These are phyloP conservation scores for Vitis rotundifolia DNA, from an alignment of 164 flowering plant species.

Conservation along the genomic window DNA sequence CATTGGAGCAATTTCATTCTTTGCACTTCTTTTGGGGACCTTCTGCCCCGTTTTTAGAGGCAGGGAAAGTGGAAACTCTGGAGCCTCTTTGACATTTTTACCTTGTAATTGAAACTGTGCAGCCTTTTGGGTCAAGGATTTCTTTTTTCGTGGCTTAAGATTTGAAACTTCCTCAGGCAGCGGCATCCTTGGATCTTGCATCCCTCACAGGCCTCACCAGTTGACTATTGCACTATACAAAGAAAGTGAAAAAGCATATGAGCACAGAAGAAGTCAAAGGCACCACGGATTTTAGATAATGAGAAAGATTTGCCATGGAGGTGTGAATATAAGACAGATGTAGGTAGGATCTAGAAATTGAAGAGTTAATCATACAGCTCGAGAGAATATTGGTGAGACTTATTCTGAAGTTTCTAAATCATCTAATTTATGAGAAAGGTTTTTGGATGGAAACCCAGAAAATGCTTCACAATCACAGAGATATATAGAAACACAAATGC, in stretches of 20 bases:
- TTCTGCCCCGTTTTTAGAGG: slow-evolving; percentile 35
- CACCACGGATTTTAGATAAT: too few species aligned
- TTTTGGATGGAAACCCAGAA: too few species aligned
- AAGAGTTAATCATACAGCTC: too few species aligned
- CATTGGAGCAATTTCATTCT: slow-evolving; percentile 36
- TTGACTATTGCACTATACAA: background rate
- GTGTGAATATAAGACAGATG: too few species aligned
- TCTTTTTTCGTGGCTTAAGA: slow-evolving; percentile 50
- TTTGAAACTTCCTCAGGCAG: slow-evolving; percentile 27
- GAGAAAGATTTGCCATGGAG: too few species aligned
- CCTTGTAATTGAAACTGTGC: slow-evolving; percentile 32
- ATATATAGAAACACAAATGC: too few species aligned
- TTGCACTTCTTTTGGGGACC: slow-evolving; percentile 40
- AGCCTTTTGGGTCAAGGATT: slow-evolving; percentile 20
- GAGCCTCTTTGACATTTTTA: slow-evolving; percentile 27
- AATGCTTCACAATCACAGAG: too few species aligned
- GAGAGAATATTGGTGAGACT: too few species aligned
- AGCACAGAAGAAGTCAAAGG: background rate
- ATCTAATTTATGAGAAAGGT: too few species aligned
- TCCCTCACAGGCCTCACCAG: slow-evolving; percentile 9
- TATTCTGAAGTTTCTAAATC: too few species aligned
- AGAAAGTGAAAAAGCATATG: background rate
- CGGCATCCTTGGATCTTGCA: slow-evolving; percentile 47
- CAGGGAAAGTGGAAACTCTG: slow-evolving; percentile 17
- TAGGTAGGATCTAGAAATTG: too few species aligned